Conservation (phyloP, 2,329 filamentous ascomycete genomes). For the Geosmithia putterillii region DNA sequence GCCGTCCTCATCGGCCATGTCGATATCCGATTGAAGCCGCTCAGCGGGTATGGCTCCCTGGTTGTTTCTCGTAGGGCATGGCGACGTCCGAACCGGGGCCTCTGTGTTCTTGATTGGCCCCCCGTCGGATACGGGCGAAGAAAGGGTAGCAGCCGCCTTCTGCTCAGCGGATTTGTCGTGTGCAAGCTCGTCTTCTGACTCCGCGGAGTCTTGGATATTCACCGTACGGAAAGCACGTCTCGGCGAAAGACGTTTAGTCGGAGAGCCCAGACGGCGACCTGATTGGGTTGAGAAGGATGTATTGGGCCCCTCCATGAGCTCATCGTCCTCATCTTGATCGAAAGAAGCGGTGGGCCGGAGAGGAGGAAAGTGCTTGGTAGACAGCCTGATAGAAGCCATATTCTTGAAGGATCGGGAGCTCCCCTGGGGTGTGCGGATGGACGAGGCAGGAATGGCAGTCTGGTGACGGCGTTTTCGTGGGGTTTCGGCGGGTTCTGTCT, state of each 20-base stretch:
- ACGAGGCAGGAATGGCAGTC: background rate
- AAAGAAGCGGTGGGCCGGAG: background rate
- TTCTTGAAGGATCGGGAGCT: background rate
- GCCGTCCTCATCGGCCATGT: background rate
- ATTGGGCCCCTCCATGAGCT: background rate
- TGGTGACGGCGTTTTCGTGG: background rate
- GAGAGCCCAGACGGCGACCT: background rate
- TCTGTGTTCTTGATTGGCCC: background rate
- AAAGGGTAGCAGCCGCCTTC: conserved; percentile 2
- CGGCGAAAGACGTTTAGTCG: background rate
- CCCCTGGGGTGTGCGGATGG: background rate
- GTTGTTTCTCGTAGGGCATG: background rate
- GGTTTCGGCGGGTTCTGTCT: background rate
- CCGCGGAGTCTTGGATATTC: background rate
- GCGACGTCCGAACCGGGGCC: too few species aligned
- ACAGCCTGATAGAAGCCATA: background rate
- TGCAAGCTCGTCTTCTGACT: conserved; percentile 2
- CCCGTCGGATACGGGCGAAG: conserved; percentile 2
- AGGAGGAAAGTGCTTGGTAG: background rate
- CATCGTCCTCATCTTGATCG: background rate
- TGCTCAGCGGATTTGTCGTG: background rate
- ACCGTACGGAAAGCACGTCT: background rate
- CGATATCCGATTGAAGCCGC: background rate
- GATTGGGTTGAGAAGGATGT: background rate
- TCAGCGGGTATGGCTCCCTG: background rate